A percentile compares a stretch with the other conserved stretches of the same genome.
Evolutionary conservation across 1,284 basidiomycete species (phyloP).

Genomic region (Ceratobasidium papillatum): DNA sequence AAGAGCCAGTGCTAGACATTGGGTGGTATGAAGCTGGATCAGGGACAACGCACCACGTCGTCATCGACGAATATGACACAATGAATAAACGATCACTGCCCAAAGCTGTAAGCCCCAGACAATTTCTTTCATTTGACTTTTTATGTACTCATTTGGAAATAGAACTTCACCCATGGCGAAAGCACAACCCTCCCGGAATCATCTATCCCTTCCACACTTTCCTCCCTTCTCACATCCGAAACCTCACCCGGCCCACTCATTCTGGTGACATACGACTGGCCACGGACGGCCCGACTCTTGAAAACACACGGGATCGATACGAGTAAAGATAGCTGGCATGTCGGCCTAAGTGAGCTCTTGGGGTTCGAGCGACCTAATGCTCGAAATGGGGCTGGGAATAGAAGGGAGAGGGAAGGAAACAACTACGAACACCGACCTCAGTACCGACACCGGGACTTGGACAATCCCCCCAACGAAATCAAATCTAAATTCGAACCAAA

Average conservation of each 20-base stretch:
- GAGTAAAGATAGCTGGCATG: neutral
- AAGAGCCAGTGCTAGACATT: neutral
- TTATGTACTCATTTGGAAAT: neutral
- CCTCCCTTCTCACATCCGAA: neutral
- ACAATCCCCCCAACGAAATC: neutral
- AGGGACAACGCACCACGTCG: neutral
- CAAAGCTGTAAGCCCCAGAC: conserved; percentile 29
- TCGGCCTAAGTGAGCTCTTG: conserved; percentile 3
- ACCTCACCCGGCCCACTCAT: neutral
- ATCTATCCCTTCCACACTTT: neutral
- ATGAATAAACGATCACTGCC: neutral
- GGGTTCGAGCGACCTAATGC: conserved; percentile 4
- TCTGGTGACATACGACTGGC: conserved; percentile 20
- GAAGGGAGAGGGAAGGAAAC: neutral
- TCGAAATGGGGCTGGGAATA: neutral
- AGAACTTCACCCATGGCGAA: conserved; percentile 23
- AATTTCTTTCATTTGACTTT: neutral
- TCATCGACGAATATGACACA: conserved; percentile 16
- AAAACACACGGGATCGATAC: neutral
- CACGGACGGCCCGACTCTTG: conserved; percentile 20
- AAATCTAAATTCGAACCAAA: neutral
- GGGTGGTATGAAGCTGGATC: conserved; percentile 16
- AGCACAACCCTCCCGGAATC: neutral
- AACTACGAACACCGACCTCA: neutral
- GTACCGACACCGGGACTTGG: neutral